Percentiles rank a stretch among this genome's conserved stretches.
Evolutionary conservation across 179 eudicot species (phyloP).

Genomic region (Spergularia azorica): DNA sequence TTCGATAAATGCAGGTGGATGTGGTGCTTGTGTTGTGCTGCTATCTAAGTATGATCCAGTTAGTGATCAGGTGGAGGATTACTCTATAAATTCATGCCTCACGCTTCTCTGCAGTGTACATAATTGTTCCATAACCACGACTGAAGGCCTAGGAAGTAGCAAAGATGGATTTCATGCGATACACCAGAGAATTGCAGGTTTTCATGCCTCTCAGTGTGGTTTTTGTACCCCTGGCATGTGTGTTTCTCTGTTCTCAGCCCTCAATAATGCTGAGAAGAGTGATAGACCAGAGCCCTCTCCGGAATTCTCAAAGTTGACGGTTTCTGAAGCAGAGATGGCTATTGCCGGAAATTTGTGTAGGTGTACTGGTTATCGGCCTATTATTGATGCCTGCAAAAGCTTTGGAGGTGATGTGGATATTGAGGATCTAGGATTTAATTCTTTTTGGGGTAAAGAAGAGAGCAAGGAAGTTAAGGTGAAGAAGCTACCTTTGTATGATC

Average conservation of each 20-base stretch:
- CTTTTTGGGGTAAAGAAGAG: constrained; percentile 74
- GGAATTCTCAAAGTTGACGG: constrained; percentile 73
- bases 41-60: constrained; percentile 68
- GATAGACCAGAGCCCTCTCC: constrained; percentile 40
- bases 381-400: constrained; percentile 93
- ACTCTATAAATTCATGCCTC: constrained; percentile 78
- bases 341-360: constrained; percentile 89
- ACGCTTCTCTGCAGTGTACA: constrained; percentile 83
- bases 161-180: constrained; percentile 92
- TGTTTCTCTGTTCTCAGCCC: constrained; percentile 77
- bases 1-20: constrained; percentile 66
- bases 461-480: constrained; percentile 42
- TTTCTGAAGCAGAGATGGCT: constrained; percentile 75
- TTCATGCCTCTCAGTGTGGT: constrained; percentile 96
- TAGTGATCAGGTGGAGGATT: constrained; percentile 50
- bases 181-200: constrained; percentile 89
- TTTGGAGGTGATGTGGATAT: constrained; percentile 86
- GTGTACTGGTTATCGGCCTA: constrained; percentile 94
- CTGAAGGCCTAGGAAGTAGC: constrained; percentile 86
- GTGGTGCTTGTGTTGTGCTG: constrained; percentile 90
- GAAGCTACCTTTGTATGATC: constrained; percentile 57
- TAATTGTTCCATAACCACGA: constrained; percentile 82
- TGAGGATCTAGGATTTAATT: constrained; percentile 86
- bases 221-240: constrained; percentile 98
- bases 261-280: constrained; percentile 66